Conservation (phyloP, 805 yeast species). For the Priceomyces carsonii region DNA sequence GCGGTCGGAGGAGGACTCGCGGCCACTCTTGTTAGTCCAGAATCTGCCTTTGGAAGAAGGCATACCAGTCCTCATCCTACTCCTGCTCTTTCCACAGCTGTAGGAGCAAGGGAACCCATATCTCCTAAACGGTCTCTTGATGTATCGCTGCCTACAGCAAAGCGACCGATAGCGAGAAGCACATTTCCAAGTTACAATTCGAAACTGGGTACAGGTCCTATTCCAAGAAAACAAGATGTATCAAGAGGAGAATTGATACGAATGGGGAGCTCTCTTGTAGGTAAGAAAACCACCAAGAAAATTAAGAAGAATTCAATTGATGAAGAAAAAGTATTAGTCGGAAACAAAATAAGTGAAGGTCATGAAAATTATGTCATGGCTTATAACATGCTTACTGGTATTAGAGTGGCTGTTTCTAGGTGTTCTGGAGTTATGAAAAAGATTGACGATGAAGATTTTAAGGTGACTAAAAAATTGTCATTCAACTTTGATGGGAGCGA, state of each 20-base stretch:
- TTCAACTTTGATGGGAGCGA: constrained; percentile 88
- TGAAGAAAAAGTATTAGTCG: constrained; percentile 65
- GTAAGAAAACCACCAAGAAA: constrained; percentile 44
- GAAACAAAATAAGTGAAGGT: constrained; percentile 86
- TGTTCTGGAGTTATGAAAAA: constrained; percentile 84
- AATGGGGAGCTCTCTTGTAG: constrained; percentile 49
- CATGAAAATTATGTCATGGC: constrained; percentile 93
- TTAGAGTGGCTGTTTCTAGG: constrained; percentile 90
- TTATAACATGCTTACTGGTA: constrained; percentile 96
- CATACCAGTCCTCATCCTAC: constrained; percentile 15
- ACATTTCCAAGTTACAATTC: constrained; percentile 17
- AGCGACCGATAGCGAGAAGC: constrained; percentile 14
- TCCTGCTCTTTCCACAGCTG: not conserved
- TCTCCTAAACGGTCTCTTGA: constrained; percentile 3
- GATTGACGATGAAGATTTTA: constrained; percentile 70
- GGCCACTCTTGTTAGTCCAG: not conserved
- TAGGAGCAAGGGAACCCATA: too few species aligned
- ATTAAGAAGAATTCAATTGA: constrained; percentile 42
- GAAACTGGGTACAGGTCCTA: not conserved
- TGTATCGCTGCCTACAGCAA: constrained; percentile 3
- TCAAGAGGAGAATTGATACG: constrained; percentile 47
- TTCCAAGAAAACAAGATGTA: constrained; percentile 21
- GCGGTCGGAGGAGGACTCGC: constrained; percentile 2
- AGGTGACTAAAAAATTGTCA: constrained; percentile 71
- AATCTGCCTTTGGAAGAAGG: constrained; percentile 10